phyloP scores from a whole-genome alignment of 345 rosid genomes.

The Brassica juncea region DNA sequence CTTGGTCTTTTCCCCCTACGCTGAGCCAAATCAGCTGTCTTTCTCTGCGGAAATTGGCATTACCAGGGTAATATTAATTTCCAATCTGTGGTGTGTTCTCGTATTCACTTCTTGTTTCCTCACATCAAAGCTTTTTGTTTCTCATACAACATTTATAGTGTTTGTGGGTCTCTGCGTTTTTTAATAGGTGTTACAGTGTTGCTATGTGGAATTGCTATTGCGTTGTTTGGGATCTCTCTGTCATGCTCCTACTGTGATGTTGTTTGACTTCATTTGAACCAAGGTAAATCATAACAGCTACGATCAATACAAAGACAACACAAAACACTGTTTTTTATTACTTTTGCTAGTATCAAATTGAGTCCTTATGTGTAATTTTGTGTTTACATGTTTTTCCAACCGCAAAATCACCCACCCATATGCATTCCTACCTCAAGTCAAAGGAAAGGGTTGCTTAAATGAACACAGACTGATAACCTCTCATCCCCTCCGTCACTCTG shows the following conservation, averaged over 20 bases:
- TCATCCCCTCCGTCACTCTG: neutral
- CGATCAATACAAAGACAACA: neutral
- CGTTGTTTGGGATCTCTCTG: constrained; percentile 64
- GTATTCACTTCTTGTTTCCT: neutral
- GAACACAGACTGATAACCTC: neutral
- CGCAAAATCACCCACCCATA: neutral
- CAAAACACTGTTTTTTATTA: neutral
- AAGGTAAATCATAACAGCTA: constrained; percentile 47
- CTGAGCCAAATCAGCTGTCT: constrained; percentile 86
- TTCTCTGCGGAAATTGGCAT: constrained; percentile 83
- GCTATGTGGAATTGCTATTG: constrained; percentile 52
- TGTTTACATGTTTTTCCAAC: constrained; percentile 26
- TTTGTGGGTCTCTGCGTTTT: constrained; percentile 6
- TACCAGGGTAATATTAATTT: constrained; percentile 63
- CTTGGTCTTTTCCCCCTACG: constrained; percentile 26
- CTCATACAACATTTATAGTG: neutral
- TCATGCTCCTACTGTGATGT: constrained; percentile 84
- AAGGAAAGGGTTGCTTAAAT: constrained; percentile 23
- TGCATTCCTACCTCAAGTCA: constrained; percentile 17
- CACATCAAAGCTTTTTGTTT: neutral
- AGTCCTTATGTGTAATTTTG: constrained; percentile 11
- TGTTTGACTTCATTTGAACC: constrained; percentile 81
- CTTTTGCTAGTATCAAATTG: neutral
- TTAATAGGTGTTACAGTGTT: constrained; percentile 73
- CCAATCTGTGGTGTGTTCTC: constrained; percentile 72